These are phyloP conservation scores for Heterobasidion irregulare DNA, from an alignment of 1,284 basidiomycete species.

Conservation along the genomic window DNA sequence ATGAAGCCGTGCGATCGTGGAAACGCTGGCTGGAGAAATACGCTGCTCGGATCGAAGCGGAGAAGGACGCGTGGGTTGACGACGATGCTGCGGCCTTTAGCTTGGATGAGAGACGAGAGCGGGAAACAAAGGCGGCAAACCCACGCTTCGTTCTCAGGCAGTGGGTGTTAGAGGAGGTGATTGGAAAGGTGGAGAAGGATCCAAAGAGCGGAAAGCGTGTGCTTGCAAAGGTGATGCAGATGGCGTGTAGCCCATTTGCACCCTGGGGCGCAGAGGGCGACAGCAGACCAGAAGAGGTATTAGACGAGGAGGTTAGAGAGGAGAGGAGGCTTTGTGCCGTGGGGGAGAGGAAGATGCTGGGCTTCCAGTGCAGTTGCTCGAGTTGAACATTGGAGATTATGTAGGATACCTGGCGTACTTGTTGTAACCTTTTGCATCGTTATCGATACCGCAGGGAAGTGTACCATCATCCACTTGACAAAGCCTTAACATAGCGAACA, in stretches of 20 bases:
- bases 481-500: no score
- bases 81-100: neutral
- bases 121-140: slow-evolving; percentile 39
- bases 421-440: neutral
- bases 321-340: slow-evolving; percentile 74
- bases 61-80: slow-evolving; percentile 32
- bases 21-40: slow-evolving; percentile 67
- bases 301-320: slow-evolving; percentile 56
- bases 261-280: slow-evolving; percentile 65
- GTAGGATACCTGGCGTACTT: neutral
- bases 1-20: slow-evolving; percentile 29
- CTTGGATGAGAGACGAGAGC: neutral
- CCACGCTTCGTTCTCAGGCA: slow-evolving; percentile 87
- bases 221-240: slow-evolving; percentile 73
- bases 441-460: no score
- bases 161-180: slow-evolving; percentile 90
- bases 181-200: slow-evolving; percentile 62
- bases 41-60: slow-evolving; percentile 49
- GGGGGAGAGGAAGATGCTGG: slow-evolving; percentile 69
- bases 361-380: slow-evolving; percentile 92
- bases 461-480: no score
- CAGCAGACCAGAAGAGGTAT: slow-evolving; percentile 27
- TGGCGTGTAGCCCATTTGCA: slow-evolving; percentile 77
- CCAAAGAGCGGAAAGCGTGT: slow-evolving; percentile 47
- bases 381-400: slow-evolving; percentile 36